Percentiles rank a stretch among this genome's conserved stretches.
Evolutionary conservation across 192 early-diverging fungal species (phyloP).

Genomic region (Globomyces pollinis-pini): DNA sequence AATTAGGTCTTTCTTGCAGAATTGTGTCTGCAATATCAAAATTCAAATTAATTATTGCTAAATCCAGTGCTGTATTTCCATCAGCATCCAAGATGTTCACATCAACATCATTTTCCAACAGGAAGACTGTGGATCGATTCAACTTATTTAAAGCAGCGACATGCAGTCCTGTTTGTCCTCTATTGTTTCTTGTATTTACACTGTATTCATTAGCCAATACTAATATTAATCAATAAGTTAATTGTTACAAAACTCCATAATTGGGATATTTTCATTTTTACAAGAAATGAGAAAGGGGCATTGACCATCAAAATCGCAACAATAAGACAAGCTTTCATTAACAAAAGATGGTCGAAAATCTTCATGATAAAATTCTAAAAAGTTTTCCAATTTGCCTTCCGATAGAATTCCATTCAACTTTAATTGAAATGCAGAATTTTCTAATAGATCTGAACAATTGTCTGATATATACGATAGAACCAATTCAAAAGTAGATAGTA

Average conservation of each 20-base stretch:
- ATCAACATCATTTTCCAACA: too few species aligned
- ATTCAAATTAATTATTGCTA: neutral
- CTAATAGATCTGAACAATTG: neutral
- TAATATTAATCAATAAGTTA: neutral
- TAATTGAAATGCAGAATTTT: neutral
- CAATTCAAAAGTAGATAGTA: constrained; percentile 24
- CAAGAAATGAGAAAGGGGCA: neutral
- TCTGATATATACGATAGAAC: constrained; percentile 13
- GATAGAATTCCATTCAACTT: neutral
- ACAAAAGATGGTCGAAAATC: neutral
- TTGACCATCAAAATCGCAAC: neutral
- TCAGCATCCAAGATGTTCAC: neutral
- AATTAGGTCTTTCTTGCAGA: neutral
- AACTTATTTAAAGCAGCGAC: neutral
- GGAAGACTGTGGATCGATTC: too few species aligned
- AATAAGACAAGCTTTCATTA: neutral
- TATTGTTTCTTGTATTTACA: neutral
- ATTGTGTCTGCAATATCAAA: neutral
- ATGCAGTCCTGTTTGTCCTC: constrained; percentile 1
- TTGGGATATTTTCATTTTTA: neutral
- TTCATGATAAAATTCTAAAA: neutral
- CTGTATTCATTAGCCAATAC: neutral
- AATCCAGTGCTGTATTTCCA: neutral
- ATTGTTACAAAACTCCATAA: neutral
- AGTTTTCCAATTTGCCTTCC: neutral